These are phyloP conservation scores for Lachancea waltii DNA, from an alignment of 805 yeast genomes.

Conservation along the genomic window DNA sequence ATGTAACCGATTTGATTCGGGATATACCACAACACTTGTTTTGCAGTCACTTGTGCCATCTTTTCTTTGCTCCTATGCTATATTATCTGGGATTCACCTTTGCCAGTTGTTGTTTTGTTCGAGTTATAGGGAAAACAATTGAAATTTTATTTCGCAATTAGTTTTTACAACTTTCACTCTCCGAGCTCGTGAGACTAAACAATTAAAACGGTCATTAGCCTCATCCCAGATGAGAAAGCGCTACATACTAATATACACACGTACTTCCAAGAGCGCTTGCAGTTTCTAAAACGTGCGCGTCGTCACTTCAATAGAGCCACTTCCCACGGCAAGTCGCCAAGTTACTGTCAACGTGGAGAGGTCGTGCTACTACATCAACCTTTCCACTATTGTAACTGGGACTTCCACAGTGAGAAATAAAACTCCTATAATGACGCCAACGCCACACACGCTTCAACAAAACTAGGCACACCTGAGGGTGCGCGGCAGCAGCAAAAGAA, in stretches of 20 bases:
- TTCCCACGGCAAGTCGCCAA: background rate
- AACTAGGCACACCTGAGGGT: too few species aligned
- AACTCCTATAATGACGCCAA: slow-evolving; percentile 9
- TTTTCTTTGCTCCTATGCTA: background rate
- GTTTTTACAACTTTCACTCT: background rate
- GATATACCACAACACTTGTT: slow-evolving; percentile 65
- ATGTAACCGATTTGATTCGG: slow-evolving; percentile 91
- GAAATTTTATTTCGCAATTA: background rate
- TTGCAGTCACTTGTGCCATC: slow-evolving; percentile 32
- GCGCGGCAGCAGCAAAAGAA: too few species aligned
- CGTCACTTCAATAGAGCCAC: slow-evolving; percentile 8
- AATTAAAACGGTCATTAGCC: background rate
- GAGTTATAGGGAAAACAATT: too few species aligned
- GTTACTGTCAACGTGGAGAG: slow-evolving; percentile 5
- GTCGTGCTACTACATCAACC: too few species aligned
- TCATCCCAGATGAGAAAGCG: background rate
- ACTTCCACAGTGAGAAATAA: background rate
- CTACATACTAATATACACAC: background rate
- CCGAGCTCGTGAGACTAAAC: background rate
- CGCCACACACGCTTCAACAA: slow-evolving; percentile 10
- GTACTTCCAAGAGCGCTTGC: background rate
- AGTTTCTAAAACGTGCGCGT: slow-evolving; percentile 6
- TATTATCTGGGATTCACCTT: too few species aligned
- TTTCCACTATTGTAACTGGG: background rate
- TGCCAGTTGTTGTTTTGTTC: too few species aligned